Percentiles rank a stretch among this genome's conserved stretches.
Evolutionary conservation across 73 alveolate genomes (phyloP).

Genomic region (Diophrys sp.): DNA sequence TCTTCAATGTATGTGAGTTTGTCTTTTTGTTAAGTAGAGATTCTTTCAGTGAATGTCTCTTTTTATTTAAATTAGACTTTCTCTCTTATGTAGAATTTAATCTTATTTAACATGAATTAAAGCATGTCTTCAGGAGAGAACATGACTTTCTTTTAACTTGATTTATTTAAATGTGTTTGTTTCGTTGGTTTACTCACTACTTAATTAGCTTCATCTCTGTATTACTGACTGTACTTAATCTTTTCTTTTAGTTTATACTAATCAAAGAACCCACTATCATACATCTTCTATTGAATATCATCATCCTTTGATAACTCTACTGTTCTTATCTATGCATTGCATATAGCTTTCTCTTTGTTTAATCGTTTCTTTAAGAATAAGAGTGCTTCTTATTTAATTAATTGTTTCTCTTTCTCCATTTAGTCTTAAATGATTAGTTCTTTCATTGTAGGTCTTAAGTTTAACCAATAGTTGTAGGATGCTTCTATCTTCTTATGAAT

Average conservation of each 20-base stretch:
- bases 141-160: too few relatives aligned
- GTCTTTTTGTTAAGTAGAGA: neutral
- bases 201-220: neutral
- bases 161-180: neutral
- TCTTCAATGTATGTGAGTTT: neutral
- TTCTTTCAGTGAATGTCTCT: too few relatives aligned
- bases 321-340: neutral
- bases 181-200: neutral
- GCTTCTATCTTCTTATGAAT: neutral
- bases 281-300: neutral
- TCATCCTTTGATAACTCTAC: neutral
- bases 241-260: neutral
- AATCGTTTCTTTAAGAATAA: neutral
- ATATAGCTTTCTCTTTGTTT: neutral
- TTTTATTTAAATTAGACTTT: too few relatives aligned
- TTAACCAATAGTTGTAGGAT: neutral
- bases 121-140: too few relatives aligned
- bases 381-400: neutral
- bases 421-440: neutral
- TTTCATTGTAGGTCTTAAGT: neutral
- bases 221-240: neutral
- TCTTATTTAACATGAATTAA: too few relatives aligned
- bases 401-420: too few relatives aligned
- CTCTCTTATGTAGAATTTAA: too few relatives aligned
- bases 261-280: neutral